A percentile compares a stretch with the other conserved stretches of the same genome.
These are phyloP conservation scores for Amanita subjunquillea DNA, from an alignment of 768 basidiomycete species.

Conservation along the genomic window DNA sequence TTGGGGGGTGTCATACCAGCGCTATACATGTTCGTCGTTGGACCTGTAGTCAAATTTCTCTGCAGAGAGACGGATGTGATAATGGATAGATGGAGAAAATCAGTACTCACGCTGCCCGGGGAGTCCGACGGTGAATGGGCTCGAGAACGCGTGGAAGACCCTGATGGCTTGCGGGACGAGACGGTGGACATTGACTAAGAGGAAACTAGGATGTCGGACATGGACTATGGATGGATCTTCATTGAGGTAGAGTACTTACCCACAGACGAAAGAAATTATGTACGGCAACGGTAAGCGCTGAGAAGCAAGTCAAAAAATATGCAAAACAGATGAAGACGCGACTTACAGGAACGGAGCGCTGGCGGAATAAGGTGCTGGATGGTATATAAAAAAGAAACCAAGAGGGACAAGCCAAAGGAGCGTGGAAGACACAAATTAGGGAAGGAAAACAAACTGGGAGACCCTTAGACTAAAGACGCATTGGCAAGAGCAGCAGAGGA, in stretches of 20 bases:
- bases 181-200: constrained; percentile 29
- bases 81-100: constrained; percentile 1
- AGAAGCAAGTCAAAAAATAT: constrained; percentile 16
- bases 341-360: constrained; percentile 13
- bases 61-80: constrained; percentile 10
- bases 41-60: constrained; percentile 11
- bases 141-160: constrained; percentile 55
- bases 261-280: constrained; percentile 17
- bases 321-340: constrained; percentile 10
- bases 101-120: constrained; percentile 40
- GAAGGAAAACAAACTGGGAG: constrained; percentile 8
- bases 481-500: constrained; percentile 8
- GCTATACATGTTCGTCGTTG: constrained; percentile 39
- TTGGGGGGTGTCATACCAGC: constrained; percentile 37
- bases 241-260: neutral
- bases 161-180: constrained; percentile 57
- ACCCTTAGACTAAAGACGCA: constrained; percentile 13
- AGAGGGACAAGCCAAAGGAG: constrained; percentile 7
- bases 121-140: constrained; percentile 54
- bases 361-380: neutral
- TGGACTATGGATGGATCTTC: constrained; percentile 1
- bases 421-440: constrained; percentile 4
- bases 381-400: neutral
- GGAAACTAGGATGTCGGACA: constrained; percentile 9
- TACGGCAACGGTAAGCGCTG: neutral